A percentile compares a stretch with the other conserved stretches of the same genome.
Evolutionary conservation across 2,329 filamentous ascomycete species (phyloP).

Genomic region (Pleoardoris graminearum): DNA sequence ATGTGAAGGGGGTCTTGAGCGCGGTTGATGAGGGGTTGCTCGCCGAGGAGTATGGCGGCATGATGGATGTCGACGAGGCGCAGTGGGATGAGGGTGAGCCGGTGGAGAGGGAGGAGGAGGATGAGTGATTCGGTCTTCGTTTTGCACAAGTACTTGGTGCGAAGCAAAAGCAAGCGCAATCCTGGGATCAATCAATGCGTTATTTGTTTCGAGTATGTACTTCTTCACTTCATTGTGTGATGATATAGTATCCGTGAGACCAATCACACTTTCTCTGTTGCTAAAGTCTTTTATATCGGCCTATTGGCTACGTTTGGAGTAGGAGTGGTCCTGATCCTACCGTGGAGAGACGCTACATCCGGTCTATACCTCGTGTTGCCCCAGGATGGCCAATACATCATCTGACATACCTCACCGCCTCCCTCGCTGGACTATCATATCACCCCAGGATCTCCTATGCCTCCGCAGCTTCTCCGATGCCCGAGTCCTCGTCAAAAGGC

Average conservation of each 20-base stretch:
- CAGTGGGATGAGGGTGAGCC: constrained; percentile 32
- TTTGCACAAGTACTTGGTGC: not conserved
- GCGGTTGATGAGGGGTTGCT: constrained; percentile 48
- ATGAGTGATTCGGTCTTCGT: not conserved
- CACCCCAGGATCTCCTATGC: not conserved
- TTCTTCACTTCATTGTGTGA: not conserved
- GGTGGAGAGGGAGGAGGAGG: constrained; percentile 24
- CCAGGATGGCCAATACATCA: constrained; percentile 1
- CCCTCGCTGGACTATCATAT: too few species aligned
- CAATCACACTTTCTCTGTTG: not conserved
- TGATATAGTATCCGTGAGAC: not conserved
- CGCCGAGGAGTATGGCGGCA: constrained; percentile 34
- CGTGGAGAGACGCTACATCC: too few species aligned
- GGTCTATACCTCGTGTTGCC: not conserved
- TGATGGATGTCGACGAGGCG: constrained; percentile 27
- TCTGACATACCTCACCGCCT: not conserved
- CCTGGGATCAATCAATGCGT: not conserved
- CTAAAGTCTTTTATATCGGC: too few species aligned
- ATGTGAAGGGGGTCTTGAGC: constrained; percentile 49
- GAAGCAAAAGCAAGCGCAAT: not conserved
- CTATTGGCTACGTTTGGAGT: too few species aligned
- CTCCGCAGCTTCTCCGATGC: constrained; percentile 6
- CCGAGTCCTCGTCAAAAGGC: constrained; percentile 6
- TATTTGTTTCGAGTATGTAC: not conserved
- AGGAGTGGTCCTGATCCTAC: too few species aligned